Evolutionary conservation across 805 yeast species (phyloP).

Genomic region (Candida awuae): DNA sequence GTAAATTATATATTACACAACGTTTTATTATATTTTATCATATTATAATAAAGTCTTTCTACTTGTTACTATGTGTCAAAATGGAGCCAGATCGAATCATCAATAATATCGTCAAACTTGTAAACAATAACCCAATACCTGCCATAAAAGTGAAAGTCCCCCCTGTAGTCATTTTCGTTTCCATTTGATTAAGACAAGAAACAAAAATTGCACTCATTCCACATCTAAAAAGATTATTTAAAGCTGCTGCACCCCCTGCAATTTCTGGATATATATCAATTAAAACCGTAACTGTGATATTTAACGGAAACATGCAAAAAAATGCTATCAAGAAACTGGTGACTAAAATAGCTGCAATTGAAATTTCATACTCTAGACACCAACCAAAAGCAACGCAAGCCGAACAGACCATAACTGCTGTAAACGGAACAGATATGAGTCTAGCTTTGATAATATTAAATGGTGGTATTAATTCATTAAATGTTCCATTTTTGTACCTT

Average conservation of each 20-base stretch:
- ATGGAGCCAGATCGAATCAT: constrained; percentile 16
- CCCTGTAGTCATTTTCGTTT: constrained; percentile 49
- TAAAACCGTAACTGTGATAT: constrained; percentile 54
- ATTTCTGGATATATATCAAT: constrained; percentile 70
- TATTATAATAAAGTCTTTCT: not conserved
- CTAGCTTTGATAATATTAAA: constrained; percentile 53
- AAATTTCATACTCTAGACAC: constrained; percentile 46
- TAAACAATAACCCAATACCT: constrained; percentile 29
- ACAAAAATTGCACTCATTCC: constrained; percentile 61
- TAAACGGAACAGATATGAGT: constrained; percentile 38
- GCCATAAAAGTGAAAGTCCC: constrained; percentile 74
- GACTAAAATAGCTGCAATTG: constrained; percentile 49
- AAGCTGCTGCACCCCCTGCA: constrained; percentile 68
- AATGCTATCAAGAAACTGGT: constrained; percentile 49
- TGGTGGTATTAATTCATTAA: constrained; percentile 24
- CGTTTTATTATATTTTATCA: no score
- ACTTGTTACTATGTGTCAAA: constrained; percentile 7
- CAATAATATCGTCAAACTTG: constrained; percentile 12
- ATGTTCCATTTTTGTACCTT: constrained; percentile 9
- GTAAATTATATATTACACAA: no score
- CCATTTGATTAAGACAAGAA: constrained; percentile 61
- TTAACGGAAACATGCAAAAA: constrained; percentile 50
- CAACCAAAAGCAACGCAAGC: constrained; percentile 56
- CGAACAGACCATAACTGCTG: constrained; percentile 30
- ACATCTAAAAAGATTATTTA: constrained; percentile 68